Conservation (phyloP, 2,329 filamentous ascomycete genomes). For the Sclerotinia nivalis region DNA sequence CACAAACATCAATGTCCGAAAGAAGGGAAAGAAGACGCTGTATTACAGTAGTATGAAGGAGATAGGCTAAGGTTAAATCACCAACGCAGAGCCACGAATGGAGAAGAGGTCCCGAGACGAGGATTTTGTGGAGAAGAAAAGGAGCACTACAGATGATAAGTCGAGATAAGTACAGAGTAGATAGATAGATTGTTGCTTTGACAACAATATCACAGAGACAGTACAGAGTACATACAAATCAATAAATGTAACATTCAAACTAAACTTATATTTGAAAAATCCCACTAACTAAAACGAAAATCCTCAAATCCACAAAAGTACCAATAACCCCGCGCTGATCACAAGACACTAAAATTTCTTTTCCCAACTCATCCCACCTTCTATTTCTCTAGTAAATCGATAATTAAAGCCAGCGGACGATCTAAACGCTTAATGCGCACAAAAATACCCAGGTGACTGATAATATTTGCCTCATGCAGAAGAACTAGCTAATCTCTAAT, state of each 20-base stretch:
- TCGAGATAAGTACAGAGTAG: neutral
- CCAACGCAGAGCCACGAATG: constrained; percentile 14
- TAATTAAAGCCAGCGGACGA: neutral
- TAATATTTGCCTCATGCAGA: constrained; percentile 8
- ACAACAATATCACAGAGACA: neutral
- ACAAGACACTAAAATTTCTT: neutral
- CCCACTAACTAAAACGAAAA: neutral
- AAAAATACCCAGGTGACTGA: constrained; percentile 5
- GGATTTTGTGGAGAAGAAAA: neutral
- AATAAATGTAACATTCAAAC: neutral
- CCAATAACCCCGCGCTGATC: neutral
- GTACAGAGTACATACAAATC: neutral
- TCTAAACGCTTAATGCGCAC: constrained; percentile 1
- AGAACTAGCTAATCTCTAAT: neutral
- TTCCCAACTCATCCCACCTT: neutral
- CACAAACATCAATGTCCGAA: neutral
- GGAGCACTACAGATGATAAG: constrained; percentile 6
- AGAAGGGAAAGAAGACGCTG: constrained; percentile 8
- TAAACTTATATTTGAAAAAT: neutral
- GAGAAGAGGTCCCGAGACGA: constrained; percentile 18
- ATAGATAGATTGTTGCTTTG: neutral
- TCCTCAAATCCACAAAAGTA: neutral
- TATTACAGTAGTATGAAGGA: neutral
- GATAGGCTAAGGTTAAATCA: neutral
- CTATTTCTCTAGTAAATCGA: neutral